Evolutionary conservation across 1,139 yeast genomes (phyloP), one percentile per base, ranked within the genome.

Genomic region (Zygosaccharomyces sapae): DNA sequence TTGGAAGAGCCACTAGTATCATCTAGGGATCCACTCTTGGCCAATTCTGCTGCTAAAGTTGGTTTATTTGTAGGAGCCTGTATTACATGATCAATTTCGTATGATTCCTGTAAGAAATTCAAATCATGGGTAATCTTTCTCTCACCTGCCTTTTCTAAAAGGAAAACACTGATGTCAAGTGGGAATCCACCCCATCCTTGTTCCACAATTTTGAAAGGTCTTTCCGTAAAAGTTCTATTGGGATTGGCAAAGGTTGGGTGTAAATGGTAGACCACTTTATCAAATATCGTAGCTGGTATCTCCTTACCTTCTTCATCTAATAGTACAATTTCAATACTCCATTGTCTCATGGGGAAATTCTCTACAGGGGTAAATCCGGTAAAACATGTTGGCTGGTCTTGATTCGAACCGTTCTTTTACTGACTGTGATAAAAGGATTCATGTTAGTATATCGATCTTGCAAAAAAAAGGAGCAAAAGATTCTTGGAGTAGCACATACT

Each of bases 151-250:
- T 85, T 86, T 51, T 95, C 97, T 30, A 86, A 76, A 49, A 86
- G 73, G 56, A 84, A 86, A 49, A 89, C 73, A 16, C 86, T 76
- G 55, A 92, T 83, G 42, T 87, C 88, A 63, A 92, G 77, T 64
- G 90, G 96, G 62, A 90, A 90, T 58, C 92, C 98, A 63, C 98
- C 98, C 98, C 98, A 92, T 43, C 98, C 98, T 71, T 88, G 85
- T 68, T 92, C 98, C 64, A 83, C 87, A 47, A 92, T 84, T 62
- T 71, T 77, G 70, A 90, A 92, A n/a, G 98, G 98, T 18, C 86
- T 80, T 61, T 82, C 82, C 62, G 86, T 89, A 61, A 88, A 68
- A 6, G 84, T 75, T 69, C 97, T 78, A 54, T 79, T 81, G 8
- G 97, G 98, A 66, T 88, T 88, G 46, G 81, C 80, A 69, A 92